Evolutionary conservation across 73 alveolate species (phyloP).

Genomic region (Paramecium pentaurelia): DNA sequence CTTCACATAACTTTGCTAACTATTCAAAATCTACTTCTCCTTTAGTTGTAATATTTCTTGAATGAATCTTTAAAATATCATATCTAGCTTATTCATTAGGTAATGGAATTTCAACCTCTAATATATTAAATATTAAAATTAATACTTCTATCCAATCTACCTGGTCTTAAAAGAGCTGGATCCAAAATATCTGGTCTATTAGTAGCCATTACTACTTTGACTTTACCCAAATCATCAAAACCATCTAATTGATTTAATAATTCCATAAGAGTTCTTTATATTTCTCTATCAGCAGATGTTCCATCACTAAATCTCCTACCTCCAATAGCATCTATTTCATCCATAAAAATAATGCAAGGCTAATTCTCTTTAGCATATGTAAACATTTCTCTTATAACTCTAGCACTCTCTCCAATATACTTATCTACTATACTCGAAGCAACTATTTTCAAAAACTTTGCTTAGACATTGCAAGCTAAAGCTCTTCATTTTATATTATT

Average conservation of each 20-base stretch:
- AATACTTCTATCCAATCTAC: conserved; percentile 95
- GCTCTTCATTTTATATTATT: conserved; percentile 75
- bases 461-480: conserved; percentile 96
- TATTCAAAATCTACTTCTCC: conserved; percentile 97
- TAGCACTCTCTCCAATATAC: conserved; percentile 99
- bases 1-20: conserved; percentile 90
- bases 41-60: conserved; percentile 95
- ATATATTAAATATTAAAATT: not conserved
- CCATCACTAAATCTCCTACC: conserved; percentile 97
- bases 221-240: conserved; percentile 98
- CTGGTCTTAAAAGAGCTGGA: conserved; percentile 99
- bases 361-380: conserved; percentile 98
- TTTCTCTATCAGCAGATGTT: conserved; percentile 98
- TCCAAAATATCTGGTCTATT: conserved; percentile 99
- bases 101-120: conserved; percentile 95
- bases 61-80: conserved; percentile 96
- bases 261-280: conserved; percentile 98
- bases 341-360: conserved; percentile 96
- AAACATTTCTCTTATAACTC: conserved; percentile 99
- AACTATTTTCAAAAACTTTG: conserved; percentile 95
- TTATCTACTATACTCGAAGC: conserved; percentile 99
- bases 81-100: conserved; percentile 96
- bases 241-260: conserved; percentile 97
- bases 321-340: conserved; percentile 99
- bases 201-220: conserved; percentile 99